phyloP scores from a whole-genome alignment of 805 yeast species.

The Ogataea wickerhamii region DNA sequence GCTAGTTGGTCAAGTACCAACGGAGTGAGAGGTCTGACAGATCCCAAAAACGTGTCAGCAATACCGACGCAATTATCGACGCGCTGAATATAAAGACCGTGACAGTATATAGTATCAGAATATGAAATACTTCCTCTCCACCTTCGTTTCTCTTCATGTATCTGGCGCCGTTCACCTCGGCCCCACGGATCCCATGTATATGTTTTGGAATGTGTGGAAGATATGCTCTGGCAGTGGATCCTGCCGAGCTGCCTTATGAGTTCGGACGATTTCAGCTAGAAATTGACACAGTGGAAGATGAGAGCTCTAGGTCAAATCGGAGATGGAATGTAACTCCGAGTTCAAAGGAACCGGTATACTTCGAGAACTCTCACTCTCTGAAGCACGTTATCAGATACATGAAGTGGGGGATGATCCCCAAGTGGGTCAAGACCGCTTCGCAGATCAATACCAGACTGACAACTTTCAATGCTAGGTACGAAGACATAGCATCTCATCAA shows the following conservation, averaged over 20 bases:
- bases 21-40: too few relatives aligned
- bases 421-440: constrained; percentile 46
- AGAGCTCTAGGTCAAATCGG: constrained; percentile 25
- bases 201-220: constrained; percentile 41
- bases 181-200: too few relatives aligned
- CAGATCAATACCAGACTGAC: constrained; percentile 36
- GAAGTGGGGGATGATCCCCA: constrained; percentile 81
- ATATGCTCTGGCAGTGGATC: constrained; percentile 32
- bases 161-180: too few relatives aligned
- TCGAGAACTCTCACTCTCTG: constrained; percentile 8
- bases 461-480: constrained; percentile 74
- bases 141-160: too few relatives aligned
- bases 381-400: constrained; percentile 42
- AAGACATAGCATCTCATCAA: constrained; percentile 48
- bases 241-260: constrained; percentile 42
- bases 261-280: constrained; percentile 28
- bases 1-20: too few relatives aligned
- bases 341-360: constrained; percentile 41
- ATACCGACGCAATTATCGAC: too few relatives aligned
- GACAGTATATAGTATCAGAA: too few relatives aligned
- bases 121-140: too few relatives aligned
- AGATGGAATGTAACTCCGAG: constrained; percentile 67
- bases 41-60: too few relatives aligned
- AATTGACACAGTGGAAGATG: constrained; percentile 25
- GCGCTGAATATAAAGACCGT: too few relatives aligned